Conservation (phyloP, 2,329 filamentous ascomycete genomes). For the Lecanicillium sp. region DNA sequence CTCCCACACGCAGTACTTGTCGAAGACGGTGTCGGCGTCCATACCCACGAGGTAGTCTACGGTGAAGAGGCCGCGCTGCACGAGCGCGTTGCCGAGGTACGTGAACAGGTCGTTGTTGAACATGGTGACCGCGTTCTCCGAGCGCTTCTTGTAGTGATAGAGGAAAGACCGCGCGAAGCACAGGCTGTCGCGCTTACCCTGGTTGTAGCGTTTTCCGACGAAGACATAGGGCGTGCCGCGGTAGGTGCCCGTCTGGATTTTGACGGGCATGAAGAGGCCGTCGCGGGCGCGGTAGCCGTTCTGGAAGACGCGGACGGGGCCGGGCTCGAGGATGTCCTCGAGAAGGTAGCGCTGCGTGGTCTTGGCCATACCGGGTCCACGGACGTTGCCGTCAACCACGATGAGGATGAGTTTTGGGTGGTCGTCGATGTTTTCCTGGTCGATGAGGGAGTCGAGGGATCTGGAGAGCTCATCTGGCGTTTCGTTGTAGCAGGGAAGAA, state of each 20-base stretch:
- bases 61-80: constrained; percentile 32
- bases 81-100: constrained; percentile 33
- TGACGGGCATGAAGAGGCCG: constrained; percentile 40
- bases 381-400: constrained; percentile 42
- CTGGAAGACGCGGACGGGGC: constrained; percentile 29
- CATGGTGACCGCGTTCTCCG: constrained; percentile 36
- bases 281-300: constrained; percentile 42
- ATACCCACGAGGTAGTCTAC: constrained; percentile 40
- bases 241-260: constrained; percentile 37
- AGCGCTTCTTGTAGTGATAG: constrained; percentile 41
- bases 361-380: constrained; percentile 41
- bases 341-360: constrained; percentile 42
- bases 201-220: constrained; percentile 43
- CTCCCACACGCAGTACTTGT: constrained; percentile 37
- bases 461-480: constrained; percentile 36
- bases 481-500: constrained; percentile 46
- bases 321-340: constrained; percentile 38
- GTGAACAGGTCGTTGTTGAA: constrained; percentile 40
- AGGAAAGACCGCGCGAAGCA: constrained; percentile 44
- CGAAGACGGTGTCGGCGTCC: constrained; percentile 44
- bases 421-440: constrained; percentile 35
- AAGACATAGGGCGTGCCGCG: constrained; percentile 41
- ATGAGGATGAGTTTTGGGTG: constrained; percentile 41
- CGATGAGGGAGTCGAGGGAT: constrained; percentile 40
- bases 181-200: constrained; percentile 44